Conservation (phyloP, 805 yeast genomes). For the Schizosaccharomyces pombe region ASM294v3 CU329670.1:2459501-2460000, state of each 20-base stretch:
- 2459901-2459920: too few species aligned
- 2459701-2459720: slow-evolving; percentile 36
- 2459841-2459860: too few species aligned
- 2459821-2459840: too few species aligned
- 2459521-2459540: slow-evolving; percentile 65
- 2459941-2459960: too few species aligned
- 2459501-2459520: slow-evolving; percentile 48
- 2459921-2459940: too few species aligned
- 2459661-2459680: slow-evolving; percentile 82
- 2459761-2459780: neutral
- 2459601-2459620: slow-evolving; percentile 84
- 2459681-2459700: slow-evolving; percentile 75
- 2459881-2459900: too few species aligned
- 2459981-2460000: too few species aligned
- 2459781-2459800: neutral
- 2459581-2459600: slow-evolving; percentile 91
- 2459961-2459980: too few species aligned
- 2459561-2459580: slow-evolving; percentile 98
- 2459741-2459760: slow-evolving; percentile 1
- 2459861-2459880: too few species aligned
- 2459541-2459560: slow-evolving; percentile 62
- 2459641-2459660: slow-evolving; percentile 71
- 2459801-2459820: too few species aligned
- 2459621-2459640: slow-evolving; percentile 76
- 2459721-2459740: slow-evolving; percentile 31